phyloP scores from a whole-genome alignment of 306 rosid genomes.

The Pachyrhizus erosus region DNA sequence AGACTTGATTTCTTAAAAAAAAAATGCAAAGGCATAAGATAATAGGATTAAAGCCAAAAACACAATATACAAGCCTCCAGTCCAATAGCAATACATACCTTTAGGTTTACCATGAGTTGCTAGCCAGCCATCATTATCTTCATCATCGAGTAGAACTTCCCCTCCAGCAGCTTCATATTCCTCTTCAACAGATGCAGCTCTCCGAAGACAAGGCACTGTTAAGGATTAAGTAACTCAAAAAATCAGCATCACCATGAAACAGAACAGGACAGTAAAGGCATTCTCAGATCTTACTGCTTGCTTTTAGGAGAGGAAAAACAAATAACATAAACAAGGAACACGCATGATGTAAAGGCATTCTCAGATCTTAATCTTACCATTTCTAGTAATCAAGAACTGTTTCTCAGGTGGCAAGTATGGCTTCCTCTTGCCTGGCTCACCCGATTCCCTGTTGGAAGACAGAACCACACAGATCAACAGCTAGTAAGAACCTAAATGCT shows the following conservation, averaged over 20 bases:
- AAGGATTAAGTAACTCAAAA: conserved; percentile 37
- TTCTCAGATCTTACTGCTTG: neutral
- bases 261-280: neutral
- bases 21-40: conserved; percentile 3
- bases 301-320: too few relatives aligned
- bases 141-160: conserved; percentile 90
- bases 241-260: conserved; percentile 29
- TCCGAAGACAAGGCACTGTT: conserved; percentile 92
- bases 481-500: neutral
- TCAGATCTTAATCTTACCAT: conserved; percentile 59
- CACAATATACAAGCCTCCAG: neutral
- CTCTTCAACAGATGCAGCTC: conserved; percentile 92
- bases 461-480: conserved; percentile 2
- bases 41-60: conserved; percentile 13
- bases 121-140: conserved; percentile 96
- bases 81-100: conserved; percentile 53
- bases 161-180: conserved; percentile 98
- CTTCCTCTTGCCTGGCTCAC: conserved; percentile 93
- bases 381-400: conserved; percentile 90
- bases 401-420: conserved; percentile 82
- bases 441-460: conserved; percentile 75
- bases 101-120: conserved; percentile 97
- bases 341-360: neutral
- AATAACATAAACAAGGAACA: too few relatives aligned
- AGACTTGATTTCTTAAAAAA: conserved; percentile 59